phyloP scores from a whole-genome alignment of 257 asterid species.

The Solanum appendiculatum region DNA sequence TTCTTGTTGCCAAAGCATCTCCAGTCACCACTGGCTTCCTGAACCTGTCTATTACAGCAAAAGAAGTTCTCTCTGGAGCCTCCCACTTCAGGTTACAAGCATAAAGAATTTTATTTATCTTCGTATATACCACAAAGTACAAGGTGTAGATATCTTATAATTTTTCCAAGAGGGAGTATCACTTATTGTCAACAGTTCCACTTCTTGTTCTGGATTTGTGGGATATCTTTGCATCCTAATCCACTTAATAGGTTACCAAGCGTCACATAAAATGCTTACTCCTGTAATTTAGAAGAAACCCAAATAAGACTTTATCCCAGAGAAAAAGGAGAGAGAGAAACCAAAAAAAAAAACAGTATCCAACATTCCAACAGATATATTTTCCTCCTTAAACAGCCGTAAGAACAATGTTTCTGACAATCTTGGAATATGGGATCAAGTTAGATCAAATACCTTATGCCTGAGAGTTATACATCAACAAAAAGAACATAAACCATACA shows the following conservation, averaged over 20 bases:
- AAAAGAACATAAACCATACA: not conserved
- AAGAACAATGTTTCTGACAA: not conserved
- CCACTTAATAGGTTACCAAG: not conserved
- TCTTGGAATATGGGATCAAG: not conserved
- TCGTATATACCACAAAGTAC: not conserved
- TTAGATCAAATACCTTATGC: not conserved
- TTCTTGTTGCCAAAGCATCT: constrained; percentile 66
- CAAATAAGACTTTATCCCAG: not conserved
- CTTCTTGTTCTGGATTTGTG: not conserved
- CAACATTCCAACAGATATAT: not conserved
- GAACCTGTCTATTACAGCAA: constrained; percentile 76
- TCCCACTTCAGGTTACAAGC: constrained; percentile 64
- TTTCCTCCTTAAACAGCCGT: not conserved
- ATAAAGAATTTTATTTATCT: not conserved
- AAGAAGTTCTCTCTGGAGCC: constrained; percentile 59
- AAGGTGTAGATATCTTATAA: not conserved
- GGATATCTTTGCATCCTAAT: not conserved
- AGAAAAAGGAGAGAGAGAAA: not conserved
- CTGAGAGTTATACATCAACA: not conserved
- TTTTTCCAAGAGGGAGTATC: not conserved
- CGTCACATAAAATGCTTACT: not conserved
- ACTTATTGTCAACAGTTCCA: not conserved
- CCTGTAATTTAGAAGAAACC: not conserved
- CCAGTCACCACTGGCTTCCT: constrained; percentile 72
- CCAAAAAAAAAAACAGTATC: not conserved